Conservation (phyloP, 441 rosid genomes). For the Mallotus japonicus region DNA sequence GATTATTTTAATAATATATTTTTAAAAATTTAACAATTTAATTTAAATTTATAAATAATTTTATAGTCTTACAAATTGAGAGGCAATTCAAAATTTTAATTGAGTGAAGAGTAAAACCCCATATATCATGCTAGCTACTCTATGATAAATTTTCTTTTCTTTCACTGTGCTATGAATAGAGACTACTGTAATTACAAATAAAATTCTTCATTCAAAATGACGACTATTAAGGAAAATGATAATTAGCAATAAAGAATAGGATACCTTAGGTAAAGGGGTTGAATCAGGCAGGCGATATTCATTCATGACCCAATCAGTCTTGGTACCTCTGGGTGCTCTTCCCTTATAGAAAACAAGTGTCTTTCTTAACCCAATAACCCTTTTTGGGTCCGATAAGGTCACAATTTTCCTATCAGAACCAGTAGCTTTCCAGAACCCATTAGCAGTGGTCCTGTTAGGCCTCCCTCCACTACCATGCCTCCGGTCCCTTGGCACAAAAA, state of each 20-base stretch:
- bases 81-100: too few species aligned
- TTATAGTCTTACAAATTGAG: too few species aligned
- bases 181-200: too few species aligned
- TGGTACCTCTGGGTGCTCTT: slow-evolving; percentile 80
- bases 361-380: slow-evolving; percentile 70
- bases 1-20: too few species aligned
- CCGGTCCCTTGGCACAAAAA: slow-evolving; percentile 90
- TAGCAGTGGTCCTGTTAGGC: slow-evolving; percentile 80
- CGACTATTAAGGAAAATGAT: neutral
- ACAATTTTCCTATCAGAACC: slow-evolving; percentile 86
- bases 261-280: slow-evolving; percentile 64
- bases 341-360: slow-evolving; percentile 93
- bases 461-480: slow-evolving; percentile 85
- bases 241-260: neutral
- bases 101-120: too few species aligned
- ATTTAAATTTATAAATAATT: too few species aligned
- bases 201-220: too few species aligned
- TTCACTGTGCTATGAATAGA: too few species aligned
- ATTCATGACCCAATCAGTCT: slow-evolving; percentile 97
- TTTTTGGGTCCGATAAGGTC: slow-evolving; percentile 63
- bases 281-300: slow-evolving; percentile 88
- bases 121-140: too few species aligned
- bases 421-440: slow-evolving; percentile 96
- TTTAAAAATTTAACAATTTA: too few species aligned
- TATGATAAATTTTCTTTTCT: too few species aligned